These are phyloP conservation scores for Ceratocystis lukuohia DNA, from an alignment of 2,329 filamentous ascomycete species.

Conservation along the genomic window DNA sequence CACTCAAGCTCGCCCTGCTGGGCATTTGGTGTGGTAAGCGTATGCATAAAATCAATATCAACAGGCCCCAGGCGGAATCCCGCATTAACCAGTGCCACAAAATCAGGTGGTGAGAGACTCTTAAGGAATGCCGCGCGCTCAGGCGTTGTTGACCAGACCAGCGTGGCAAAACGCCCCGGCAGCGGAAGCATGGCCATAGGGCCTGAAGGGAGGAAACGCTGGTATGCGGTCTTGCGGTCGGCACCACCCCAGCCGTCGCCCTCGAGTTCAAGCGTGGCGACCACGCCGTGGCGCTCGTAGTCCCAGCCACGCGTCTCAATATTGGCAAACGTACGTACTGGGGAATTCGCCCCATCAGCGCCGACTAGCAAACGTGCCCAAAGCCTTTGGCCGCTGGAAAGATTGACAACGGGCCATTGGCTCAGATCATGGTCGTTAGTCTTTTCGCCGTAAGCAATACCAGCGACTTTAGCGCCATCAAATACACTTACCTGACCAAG, in stretches of 20 bases:
- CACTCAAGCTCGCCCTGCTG: slow-evolving; percentile 71
- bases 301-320: slow-evolving; percentile 87
- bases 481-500: slow-evolving; percentile 57
- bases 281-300: slow-evolving; percentile 78
- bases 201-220: slow-evolving; percentile 85
- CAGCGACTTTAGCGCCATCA: slow-evolving; percentile 62
- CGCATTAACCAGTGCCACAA: slow-evolving; percentile 80
- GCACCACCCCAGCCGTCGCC: slow-evolving; percentile 42
- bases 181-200: slow-evolving; percentile 85
- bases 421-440: slow-evolving; percentile 60
- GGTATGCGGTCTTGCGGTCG: slow-evolving; percentile 65
- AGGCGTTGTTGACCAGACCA: slow-evolving; percentile 92
- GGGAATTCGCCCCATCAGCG: slow-evolving; percentile 89
- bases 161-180: slow-evolving; percentile 65
- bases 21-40: slow-evolving; percentile 32
- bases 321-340: slow-evolving; percentile 75
- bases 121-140: slow-evolving; percentile 68
- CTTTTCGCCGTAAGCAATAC: slow-evolving; percentile 62
- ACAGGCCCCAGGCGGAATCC: slow-evolving; percentile 71
- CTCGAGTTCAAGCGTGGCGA: slow-evolving; percentile 70
- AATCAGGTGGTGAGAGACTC: slow-evolving; percentile 55
- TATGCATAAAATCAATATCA: slow-evolving; percentile 75
- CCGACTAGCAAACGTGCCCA: slow-evolving; percentile 77
- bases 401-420: slow-evolving; percentile 72
- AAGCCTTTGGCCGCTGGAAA: slow-evolving; percentile 54